Conservation (phyloP, 169 alveolate species). For the Eimeria brunetti region DNA sequence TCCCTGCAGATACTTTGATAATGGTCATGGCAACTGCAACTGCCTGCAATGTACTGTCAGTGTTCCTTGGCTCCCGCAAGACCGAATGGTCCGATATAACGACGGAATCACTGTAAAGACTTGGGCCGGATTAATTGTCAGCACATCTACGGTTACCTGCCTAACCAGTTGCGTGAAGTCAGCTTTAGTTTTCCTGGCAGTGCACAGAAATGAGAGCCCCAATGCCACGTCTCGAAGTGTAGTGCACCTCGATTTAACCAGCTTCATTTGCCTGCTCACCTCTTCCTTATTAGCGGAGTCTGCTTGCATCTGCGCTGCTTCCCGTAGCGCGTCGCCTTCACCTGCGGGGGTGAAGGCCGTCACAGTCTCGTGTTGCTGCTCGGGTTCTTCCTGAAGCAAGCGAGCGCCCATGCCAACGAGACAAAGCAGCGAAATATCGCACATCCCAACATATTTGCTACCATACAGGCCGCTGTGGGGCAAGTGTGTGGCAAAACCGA, state of each 20-base stretch:
- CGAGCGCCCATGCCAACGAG: neutral
- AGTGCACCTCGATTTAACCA: neutral
- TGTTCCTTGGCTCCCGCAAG: neutral
- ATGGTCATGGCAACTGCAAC: neutral
- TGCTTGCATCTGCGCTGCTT: neutral
- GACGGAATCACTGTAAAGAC: neutral
- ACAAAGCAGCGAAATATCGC: neutral
- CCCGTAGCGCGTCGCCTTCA: neutral
- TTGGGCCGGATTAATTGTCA: neutral
- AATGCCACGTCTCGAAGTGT: neutral
- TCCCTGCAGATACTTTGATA: neutral
- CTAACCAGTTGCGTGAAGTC: neutral
- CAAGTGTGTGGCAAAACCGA: neutral
- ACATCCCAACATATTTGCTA: neutral
- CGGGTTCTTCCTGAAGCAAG: neutral
- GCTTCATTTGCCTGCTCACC: neutral
- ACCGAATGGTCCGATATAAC: neutral
- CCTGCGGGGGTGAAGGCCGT: conserved; percentile 8
- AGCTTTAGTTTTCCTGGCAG: neutral
- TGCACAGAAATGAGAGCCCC: neutral
- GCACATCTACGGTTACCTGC: neutral
- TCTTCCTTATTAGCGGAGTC: neutral
- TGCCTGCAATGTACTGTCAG: neutral
- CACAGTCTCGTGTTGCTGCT: neutral
- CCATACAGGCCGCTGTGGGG: neutral